Evolutionary conservation across 306 rosid genomes (phyloP).

Genomic region (Heteromeles arbutifolia): DNA sequence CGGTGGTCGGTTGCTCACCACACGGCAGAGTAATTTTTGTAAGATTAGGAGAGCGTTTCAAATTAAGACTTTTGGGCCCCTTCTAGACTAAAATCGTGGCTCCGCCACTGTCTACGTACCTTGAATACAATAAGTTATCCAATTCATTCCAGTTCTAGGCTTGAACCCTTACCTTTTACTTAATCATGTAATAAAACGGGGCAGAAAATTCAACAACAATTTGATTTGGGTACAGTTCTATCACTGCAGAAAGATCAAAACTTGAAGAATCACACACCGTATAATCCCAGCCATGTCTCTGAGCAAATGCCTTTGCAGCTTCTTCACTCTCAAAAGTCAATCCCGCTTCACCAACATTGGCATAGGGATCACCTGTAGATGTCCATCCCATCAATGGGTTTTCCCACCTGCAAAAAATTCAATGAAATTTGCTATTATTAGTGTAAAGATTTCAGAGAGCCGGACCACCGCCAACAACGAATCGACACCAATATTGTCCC

Average conservation of each 20-base stretch:
- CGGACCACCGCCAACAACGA: neutral
- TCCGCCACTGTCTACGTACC: no score
- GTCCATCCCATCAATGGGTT: slow-evolving; percentile 45
- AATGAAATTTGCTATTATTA: neutral
- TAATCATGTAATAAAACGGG: neutral
- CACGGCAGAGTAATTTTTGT: no score
- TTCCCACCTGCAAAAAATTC: slow-evolving; percentile 29
- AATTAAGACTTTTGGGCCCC: no score
- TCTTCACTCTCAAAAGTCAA: slow-evolving; percentile 30
- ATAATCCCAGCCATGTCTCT: slow-evolving; percentile 34
- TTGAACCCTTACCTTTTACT: neutral
- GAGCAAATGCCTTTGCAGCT: slow-evolving; percentile 32
- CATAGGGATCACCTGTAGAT: slow-evolving; percentile 39
- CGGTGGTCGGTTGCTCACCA: no score
- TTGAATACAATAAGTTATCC: no score
- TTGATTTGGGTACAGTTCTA: neutral
- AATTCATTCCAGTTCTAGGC: no score
- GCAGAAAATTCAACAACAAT: neutral
- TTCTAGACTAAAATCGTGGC: no score
- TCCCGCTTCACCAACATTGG: slow-evolving; percentile 38
- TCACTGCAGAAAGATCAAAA: neutral
- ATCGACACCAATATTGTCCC: neutral
- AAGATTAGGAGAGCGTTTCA: no score
- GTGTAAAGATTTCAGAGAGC: neutral
- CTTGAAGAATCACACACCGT: neutral